Base-by-base conservation (phyloP, 116 monocot genomes). In the Papilionanthe hybrid region DNA sequence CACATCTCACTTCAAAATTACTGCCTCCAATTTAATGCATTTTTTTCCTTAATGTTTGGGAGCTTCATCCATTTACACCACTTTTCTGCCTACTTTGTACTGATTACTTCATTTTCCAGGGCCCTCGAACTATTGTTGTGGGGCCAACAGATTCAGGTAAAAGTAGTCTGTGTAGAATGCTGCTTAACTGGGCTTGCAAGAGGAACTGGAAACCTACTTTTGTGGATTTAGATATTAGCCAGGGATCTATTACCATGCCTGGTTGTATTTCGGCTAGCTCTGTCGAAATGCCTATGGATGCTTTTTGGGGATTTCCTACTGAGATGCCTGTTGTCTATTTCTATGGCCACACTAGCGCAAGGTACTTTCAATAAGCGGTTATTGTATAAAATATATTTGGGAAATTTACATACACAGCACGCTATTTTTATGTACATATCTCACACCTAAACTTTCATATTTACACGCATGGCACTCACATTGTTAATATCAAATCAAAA, bases 81-180 rank as follows among this genome's bases (percentile, higher is more conserved):
- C 27, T 65, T 65, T 65, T 65, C 22, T 7, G 25, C 7, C 27
- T 84, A 48, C 75, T 53, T 3, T 15, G 17, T 53, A 53, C 15
- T 84, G 72, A 29, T 77, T 79, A 71, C 71, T 71, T 71, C 17
- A 41, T 71, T 41, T 71, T 27, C 5, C 86, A 96, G 96, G 96
- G 96, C 47, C 96, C 96, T 22, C 78, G 96, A 77, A 94, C 92
- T 67, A 96, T 96, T 48, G 90, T 94, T 86, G 94, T 93, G 30
- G 96, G 96, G 55, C 96, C 96, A 79, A 92, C 89, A 57, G 94
- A 96, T 86, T 96, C 96, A 44, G 96, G 96, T 45, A 96, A 96
- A 86, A 96, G 92, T 85, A 94, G 92, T 50, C 80, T 96, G 79
- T 92, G 83, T 72, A 96, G 86, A 47, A 94, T 96, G 96, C 96